phyloP scores from a whole-genome alignment of 169 alveolate species.

The Babesia ovata region DNA sequence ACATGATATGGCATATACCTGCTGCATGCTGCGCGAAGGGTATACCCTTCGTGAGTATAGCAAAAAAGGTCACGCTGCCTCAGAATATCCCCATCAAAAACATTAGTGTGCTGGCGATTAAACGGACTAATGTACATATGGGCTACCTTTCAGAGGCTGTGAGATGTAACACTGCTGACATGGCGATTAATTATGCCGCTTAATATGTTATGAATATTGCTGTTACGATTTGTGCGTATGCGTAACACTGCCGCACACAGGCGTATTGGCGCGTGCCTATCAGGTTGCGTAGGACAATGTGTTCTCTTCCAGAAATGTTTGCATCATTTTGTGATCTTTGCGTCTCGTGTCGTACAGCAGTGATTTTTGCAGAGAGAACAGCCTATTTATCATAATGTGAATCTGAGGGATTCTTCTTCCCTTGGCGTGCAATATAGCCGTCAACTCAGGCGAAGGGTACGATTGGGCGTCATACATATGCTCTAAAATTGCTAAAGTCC shows the following conservation, averaged over 20 bases:
- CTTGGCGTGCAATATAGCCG: slow-evolving; percentile 72
- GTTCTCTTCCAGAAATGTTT: slow-evolving; percentile 75
- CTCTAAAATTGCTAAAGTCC: slow-evolving; percentile 67
- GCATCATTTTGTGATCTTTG: slow-evolving; percentile 69
- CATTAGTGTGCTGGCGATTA: slow-evolving; percentile 9
- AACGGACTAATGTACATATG: not conserved
- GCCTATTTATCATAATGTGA: slow-evolving; percentile 70
- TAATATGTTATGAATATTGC: no score
- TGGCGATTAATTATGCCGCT: no score
- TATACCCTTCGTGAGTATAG: slow-evolving; percentile 26
- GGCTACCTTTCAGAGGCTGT: not conserved
- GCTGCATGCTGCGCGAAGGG: slow-evolving; percentile 17
- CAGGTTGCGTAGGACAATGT: not conserved
- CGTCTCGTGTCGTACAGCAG: slow-evolving; percentile 59
- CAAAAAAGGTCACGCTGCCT: slow-evolving; percentile 14
- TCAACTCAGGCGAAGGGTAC: slow-evolving; percentile 80
- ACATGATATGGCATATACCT: slow-evolving; percentile 16
- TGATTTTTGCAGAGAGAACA: slow-evolving; percentile 71
- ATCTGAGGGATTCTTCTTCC: slow-evolving; percentile 82
- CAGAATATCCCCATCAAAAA: not conserved
- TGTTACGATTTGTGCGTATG: no score
- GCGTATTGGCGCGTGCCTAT: not conserved
- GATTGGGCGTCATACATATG: slow-evolving; percentile 76
- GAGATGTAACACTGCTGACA: not conserved
- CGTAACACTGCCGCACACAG: no score